Evolutionary conservation across 441 rosid species (phyloP).

Genomic region (Aleurites moluccanus): DNA sequence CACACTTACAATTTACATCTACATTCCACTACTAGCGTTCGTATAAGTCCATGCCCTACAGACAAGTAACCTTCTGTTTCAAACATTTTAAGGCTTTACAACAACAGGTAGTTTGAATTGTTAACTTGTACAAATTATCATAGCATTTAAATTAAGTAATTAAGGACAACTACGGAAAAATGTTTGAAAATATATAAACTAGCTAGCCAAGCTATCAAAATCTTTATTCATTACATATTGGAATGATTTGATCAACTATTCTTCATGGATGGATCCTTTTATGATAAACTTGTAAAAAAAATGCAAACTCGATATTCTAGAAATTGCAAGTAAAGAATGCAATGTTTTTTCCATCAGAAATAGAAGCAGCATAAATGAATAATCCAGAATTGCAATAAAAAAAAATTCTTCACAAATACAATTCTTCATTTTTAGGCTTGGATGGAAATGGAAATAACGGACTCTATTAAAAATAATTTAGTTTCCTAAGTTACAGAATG

Average conservation of each 20-base stretch:
- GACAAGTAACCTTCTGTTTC: neutral
- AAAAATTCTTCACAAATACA: neutral
- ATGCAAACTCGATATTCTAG: too few relatives aligned
- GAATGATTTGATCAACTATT: neutral
- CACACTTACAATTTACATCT: too few relatives aligned
- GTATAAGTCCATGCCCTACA: neutral
- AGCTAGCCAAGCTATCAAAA: too few relatives aligned
- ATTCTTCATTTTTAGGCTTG: neutral
- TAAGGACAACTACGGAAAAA: neutral
- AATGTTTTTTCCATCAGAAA: neutral
- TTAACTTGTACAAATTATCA: neutral
- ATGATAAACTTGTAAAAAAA: neutral
- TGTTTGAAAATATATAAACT: neutral
- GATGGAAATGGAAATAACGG: neutral
- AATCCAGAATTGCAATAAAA: neutral
- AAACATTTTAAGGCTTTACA: neutral
- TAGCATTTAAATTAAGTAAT: neutral
- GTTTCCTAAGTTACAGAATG: neutral
- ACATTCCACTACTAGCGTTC: too few relatives aligned
- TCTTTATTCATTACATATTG: neutral
- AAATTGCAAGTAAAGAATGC: neutral
- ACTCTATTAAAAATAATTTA: neutral
- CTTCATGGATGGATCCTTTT: neutral
- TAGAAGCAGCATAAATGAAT: neutral
- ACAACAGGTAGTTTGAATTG: neutral